Base-by-base conservation (phyloP, 2,329 filamentous ascomycete species). In the Aspergillus phoenicis region DNA sequence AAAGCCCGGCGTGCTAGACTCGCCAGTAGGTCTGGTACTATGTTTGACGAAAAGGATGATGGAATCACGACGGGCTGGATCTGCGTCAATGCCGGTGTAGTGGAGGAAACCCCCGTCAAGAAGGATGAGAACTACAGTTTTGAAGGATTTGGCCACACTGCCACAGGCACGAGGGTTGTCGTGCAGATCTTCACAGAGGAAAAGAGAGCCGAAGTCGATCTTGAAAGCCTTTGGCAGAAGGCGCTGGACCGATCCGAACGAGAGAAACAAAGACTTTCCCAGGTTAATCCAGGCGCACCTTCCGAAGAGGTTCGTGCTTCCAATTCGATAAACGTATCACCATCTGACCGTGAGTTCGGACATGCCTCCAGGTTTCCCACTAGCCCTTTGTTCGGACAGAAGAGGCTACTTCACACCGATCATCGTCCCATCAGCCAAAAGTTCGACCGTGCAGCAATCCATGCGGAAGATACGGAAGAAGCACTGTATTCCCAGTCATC, bases 1-100 rank as follows among this genome's bases (percentile, higher is more conserved):
- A 89, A 93, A 74, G 88, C 90, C 7, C 91, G 91, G 74, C 89
- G 90, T 68, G 90, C 92, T 33, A 92, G 91, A 75, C 81, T 97
- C 62, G 80, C 96, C 67, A 92, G 91, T 13, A 90, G 85, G 61
- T 85, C 87, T 0, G 87, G 87, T n/a, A 83, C 85, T 51, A 78
- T 81, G 51, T 66, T 77, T 7, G 75, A 78, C 41, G 81, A 86
- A 5, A 85, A 86, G 10, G 93, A 97, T 68, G 91, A 97, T 71
- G 94, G 93, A 2, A 91, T 97, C 56, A 89, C 90, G 11, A 97
- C 94, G 0, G 93, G 93, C 8, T 99, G 95, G 95, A 90, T 99
- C 20, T 99, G 95, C 76, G 91, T 98, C 62, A 96, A 97, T 73
- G 85, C 95, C 8, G 91, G 91, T 4, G 85, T 85, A 15, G 83